Conservation (phyloP, 108 stramenopile genomes). For the Conticribra guillardii region DNA sequence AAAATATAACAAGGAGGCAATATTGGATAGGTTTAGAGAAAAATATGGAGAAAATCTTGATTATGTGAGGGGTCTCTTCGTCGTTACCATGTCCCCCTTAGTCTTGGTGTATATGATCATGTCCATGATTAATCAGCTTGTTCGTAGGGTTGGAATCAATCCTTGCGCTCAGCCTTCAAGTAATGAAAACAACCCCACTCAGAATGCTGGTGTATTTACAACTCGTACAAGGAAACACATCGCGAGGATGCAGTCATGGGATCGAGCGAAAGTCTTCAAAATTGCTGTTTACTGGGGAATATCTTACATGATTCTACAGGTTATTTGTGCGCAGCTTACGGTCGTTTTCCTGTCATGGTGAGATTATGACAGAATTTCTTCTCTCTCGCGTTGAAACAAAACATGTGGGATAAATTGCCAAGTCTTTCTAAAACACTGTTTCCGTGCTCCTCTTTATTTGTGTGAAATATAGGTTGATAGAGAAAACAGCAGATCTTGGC, state of each 20-base stretch:
- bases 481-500: conserved; percentile 44
- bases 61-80: conserved; percentile 44
- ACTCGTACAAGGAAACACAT: conserved; percentile 23
- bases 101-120: conserved; percentile 43
- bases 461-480: conserved; percentile 45
- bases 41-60: conserved; percentile 54
- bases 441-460: no score
- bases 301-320: background rate
- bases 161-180: conserved; percentile 41
- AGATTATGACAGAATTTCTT: background rate
- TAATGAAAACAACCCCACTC: conserved; percentile 11
- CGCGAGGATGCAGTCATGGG: background rate
- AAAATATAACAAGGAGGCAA: conserved; percentile 22
- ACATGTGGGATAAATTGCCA: no score
- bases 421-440: no score
- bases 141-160: conserved; percentile 41
- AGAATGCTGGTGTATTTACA: conserved; percentile 27
- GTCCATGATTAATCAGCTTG: conserved; percentile 52
- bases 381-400: no score
- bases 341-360: background rate
- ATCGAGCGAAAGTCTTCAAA: background rate
- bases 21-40: conserved; percentile 26
- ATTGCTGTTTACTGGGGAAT: background rate
- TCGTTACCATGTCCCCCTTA: conserved; percentile 50
- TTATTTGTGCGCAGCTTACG: background rate